A percentile compares a stretch with the other conserved stretches of the same genome.
Evolutionary conservation across 352 stramenopile species (phyloP).

Genomic region (Saprolegnia parasitica): DNA sequence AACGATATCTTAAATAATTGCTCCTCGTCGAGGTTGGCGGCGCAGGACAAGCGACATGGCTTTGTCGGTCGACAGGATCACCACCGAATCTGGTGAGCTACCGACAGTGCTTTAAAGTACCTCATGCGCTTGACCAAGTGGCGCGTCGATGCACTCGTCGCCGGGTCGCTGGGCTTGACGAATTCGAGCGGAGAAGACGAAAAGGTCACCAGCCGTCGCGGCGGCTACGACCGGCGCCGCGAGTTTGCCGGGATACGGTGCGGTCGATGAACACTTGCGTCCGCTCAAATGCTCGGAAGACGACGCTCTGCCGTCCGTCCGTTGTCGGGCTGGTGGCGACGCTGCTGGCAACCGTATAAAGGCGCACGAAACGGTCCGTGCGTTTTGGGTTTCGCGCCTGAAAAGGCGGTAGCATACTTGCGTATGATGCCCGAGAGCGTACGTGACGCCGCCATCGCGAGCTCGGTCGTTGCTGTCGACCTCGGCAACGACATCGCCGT

Average conservation of each 20-base stretch:
- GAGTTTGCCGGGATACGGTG: neutral
- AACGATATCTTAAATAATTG: slow-evolving; percentile 66
- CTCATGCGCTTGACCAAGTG: slow-evolving; percentile 76
- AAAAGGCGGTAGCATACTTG: too few species aligned
- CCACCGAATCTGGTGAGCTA: neutral
- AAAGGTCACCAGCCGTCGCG: too few species aligned
- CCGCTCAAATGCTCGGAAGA: neutral
- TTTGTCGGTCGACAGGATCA: slow-evolving; percentile 52
- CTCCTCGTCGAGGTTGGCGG: slow-evolving; percentile 63
- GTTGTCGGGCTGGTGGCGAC: too few species aligned
- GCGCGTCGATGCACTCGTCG: slow-evolving; percentile 40
- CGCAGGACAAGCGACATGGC: slow-evolving; percentile 58
- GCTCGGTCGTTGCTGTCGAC: neutral
- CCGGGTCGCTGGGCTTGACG: slow-evolving; percentile 36
- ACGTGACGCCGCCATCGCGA: neutral
- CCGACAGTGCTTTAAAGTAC: slow-evolving; percentile 49
- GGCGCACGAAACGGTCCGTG: too few species aligned
- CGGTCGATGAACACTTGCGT: neutral
- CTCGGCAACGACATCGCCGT: neutral
- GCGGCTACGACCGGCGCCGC: too few species aligned
- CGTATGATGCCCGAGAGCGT: too few species aligned
- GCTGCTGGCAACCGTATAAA: too few species aligned
- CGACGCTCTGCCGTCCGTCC: neutral
- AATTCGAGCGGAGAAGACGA: slow-evolving; percentile 60
- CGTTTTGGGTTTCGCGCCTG: too few species aligned